Base-by-base conservation (phyloP, 2,329 filamentous ascomycete genomes). In the Fusarium pseudograminearum region DNA sequence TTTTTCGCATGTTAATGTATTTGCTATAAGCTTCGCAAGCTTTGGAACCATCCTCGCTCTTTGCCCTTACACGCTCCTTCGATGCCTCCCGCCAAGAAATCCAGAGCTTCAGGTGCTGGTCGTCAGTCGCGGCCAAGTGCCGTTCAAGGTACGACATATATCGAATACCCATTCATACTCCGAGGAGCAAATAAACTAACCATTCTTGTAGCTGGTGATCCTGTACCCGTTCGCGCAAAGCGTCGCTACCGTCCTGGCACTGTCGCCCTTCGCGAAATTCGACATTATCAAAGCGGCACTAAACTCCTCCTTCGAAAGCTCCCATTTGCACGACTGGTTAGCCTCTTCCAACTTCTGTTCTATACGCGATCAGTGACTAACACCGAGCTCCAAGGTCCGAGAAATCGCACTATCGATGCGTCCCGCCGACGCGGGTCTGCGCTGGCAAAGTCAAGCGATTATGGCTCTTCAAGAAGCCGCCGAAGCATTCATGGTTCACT, bases 381-480 rank as follows among this genome's bases (percentile, higher is more conserved):
- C 58, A 22, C n/a, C 9, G 16, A 14, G 15, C 16, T 18, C 33
- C 20, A 41, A 78, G 65, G 73, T 75, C 58, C 90, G 91, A 79
- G 92, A 94, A 81, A 92, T 94, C 71, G 91, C 91, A 6, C 77
- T 92, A 30, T 81, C 85, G 2, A 84, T 91, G 65, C 88, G 90
- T 20, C 87, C 89, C 7, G 80, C 81, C 36, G 89, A 88, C 63
- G 84, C 89, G 60, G 91, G 93, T 65, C 89, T 98, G 80, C 89
- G 95, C 73, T 99, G 96, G 94, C 96, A 98, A 83, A 97, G 93
- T 56, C 95, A 97, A 75, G 95, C 96, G 53, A 96, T 98, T 76
- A 89, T 92, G 76, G 95, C 95, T 15, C 86, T 98, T 4, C 95
- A 98, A 82, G 95, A 98, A 84, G 93, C 95, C 16, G 89, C 94